Percentiles rank a stretch among this genome's conserved stretches.
Conservation (phyloP, 352 stramenopile species). For the Pythium monospermum region DNA sequence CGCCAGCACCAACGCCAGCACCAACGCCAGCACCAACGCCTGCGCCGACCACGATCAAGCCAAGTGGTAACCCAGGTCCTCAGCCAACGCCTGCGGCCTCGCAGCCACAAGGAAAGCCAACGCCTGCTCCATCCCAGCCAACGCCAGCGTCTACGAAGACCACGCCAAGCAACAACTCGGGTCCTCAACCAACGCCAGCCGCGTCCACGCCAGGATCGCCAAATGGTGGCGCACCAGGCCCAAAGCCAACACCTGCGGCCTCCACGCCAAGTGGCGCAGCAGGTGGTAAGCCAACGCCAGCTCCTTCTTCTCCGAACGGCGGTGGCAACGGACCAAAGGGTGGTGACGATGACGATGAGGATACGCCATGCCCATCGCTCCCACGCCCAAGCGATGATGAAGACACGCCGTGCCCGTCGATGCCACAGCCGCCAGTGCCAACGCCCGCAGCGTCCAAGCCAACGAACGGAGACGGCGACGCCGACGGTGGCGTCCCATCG, state of each 20-base stretch:
- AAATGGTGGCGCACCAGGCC: background rate
- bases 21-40: slow-evolving; percentile 11
- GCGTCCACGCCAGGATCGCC: background rate
- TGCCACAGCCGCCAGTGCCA: slow-evolving; percentile 14
- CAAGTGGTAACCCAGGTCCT: background rate
- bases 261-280: background rate
- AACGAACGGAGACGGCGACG: background rate
- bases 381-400: slow-evolving; percentile 22
- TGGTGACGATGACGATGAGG: slow-evolving; percentile 2
- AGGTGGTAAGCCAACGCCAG: background rate
- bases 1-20: background rate
- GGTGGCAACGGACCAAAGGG: background rate
- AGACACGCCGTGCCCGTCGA: slow-evolving; percentile 12
- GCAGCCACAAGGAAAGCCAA: slow-evolving; percentile 1
- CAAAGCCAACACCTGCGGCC: slow-evolving; percentile 1
- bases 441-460: slow-evolving; percentile 15
- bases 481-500: background rate
- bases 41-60: background rate
- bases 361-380: slow-evolving; percentile 29
- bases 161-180: background rate
- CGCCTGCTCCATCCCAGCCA: background rate
- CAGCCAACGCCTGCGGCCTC: slow-evolving; percentile 3
- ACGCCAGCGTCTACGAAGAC: slow-evolving; percentile 1
- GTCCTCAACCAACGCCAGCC: background rate
- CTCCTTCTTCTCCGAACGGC: background rate